Percentiles rank a stretch among this genome's conserved stretches.
Conservation (phyloP, 179 eudicot genomes). For the Spinacia oleracea region DNA sequence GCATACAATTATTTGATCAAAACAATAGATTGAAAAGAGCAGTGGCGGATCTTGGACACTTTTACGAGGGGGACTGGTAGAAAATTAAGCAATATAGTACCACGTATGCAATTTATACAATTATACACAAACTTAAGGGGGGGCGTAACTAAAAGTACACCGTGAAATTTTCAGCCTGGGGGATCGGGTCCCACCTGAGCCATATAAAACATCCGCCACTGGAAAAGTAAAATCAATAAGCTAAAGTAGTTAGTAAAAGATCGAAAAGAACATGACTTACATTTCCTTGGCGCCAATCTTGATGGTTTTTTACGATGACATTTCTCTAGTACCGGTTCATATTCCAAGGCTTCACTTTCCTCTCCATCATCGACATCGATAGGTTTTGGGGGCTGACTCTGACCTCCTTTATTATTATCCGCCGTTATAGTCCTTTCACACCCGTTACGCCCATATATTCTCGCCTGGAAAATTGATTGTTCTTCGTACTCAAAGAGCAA, state of each 20-base stretch:
- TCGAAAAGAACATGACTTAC: conserved; percentile 13
- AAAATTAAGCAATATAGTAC: no score
- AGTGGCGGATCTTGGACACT: no score
- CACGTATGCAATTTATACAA: no score
- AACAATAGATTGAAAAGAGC: not conserved
- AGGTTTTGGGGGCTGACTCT: conserved; percentile 14
- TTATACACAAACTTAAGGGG: no score
- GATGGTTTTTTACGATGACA: not conserved
- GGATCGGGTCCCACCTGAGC: no score
- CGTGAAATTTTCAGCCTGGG: no score
- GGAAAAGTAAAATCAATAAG: not conserved
- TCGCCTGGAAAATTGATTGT: conserved; percentile 31
- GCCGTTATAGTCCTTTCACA: conserved; percentile 19
- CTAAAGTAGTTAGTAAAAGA: not conserved
- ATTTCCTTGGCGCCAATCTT: conserved; percentile 9
- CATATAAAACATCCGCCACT: no score
- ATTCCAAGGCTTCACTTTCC: conserved; percentile 18
- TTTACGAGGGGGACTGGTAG: no score
- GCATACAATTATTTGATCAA: not conserved
- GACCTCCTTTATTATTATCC: not conserved
- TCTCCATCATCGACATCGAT: conserved; percentile 16
- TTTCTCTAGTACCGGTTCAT: not conserved
- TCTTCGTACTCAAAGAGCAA: conserved; percentile 32
- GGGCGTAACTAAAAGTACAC: no score
- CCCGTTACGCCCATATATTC: conserved; percentile 31